Evolutionary conservation across 2,329 filamentous ascomycete species (phyloP).

Genomic region (Fusarium udum): DNA sequence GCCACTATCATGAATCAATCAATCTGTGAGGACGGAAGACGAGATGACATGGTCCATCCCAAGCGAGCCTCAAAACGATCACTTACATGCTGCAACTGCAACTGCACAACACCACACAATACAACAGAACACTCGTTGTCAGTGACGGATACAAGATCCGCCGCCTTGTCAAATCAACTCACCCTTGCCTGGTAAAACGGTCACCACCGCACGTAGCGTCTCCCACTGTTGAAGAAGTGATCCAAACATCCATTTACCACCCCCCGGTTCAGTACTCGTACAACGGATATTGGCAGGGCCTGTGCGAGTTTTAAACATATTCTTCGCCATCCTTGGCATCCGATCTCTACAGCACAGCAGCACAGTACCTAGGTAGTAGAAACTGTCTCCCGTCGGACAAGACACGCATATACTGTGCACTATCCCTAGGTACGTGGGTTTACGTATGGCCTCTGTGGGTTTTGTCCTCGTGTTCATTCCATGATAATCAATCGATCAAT

Average conservation of each 20-base stretch:
- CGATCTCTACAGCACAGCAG: constrained; percentile 27
- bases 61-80: constrained; percentile 30
- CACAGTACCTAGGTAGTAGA: not conserved
- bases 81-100: constrained; percentile 10
- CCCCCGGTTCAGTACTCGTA: constrained; percentile 9
- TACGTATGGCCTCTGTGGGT: not conserved
- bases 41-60: not conserved
- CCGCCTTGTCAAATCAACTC: constrained; percentile 18
- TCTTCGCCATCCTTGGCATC: constrained; percentile 41
- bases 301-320: constrained; percentile 27
- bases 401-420: not conserved
- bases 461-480: not conserved
- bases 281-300: constrained; percentile 28
- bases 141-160: constrained; percentile 6
- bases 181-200: constrained; percentile 40
- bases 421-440: not conserved
- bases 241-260: constrained; percentile 14
- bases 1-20: constrained; percentile 4
- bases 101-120: not conserved
- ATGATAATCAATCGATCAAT: not conserved
- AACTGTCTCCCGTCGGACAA: constrained; percentile 10
- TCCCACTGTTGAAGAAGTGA: constrained; percentile 35
- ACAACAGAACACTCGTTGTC: not conserved
- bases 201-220: constrained; percentile 40
- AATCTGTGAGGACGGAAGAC: not conserved